Conservation (phyloP, 139 green algal species). For the Micractinium sp. region DNA sequence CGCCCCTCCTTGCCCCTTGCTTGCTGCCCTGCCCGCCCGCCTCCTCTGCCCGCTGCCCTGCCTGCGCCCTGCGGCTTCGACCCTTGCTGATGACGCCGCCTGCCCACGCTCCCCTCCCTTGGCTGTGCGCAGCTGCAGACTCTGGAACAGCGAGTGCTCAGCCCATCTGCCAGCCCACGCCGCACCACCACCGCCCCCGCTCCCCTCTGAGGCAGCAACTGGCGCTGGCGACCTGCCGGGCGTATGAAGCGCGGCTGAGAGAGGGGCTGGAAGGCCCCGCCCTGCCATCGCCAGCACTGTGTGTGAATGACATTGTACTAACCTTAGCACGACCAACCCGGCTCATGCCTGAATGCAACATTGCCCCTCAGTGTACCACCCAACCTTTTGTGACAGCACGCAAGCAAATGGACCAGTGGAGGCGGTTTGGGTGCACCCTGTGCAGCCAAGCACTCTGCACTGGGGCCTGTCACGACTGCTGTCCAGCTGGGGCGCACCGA, state of each 20-base stretch:
- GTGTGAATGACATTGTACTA: background rate
- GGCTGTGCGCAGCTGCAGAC: constrained; percentile 21
- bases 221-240: too few relatives aligned
- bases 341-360: too few relatives aligned
- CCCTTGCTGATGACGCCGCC: background rate
- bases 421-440: too few relatives aligned
- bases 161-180: constrained; percentile 19
- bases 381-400: too few relatives aligned
- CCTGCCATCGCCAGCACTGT: background rate
- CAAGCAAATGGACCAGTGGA: too few relatives aligned
- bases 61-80: background rate
- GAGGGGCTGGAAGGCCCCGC: background rate
- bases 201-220: background rate
- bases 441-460: too few relatives aligned
- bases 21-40: background rate
- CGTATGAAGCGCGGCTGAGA: background rate
- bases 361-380: too few relatives aligned
- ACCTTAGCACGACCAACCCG: background rate
- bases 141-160: constrained; percentile 19
- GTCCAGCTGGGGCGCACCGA: too few relatives aligned
- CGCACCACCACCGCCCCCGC: background rate
- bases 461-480: too few relatives aligned
- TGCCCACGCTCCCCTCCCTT: background rate
- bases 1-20: background rate
- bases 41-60: background rate